A percentile compares a stretch with the other conserved stretches of the same genome.
Evolutionary conservation across 345 rosid genomes (phyloP).

Genomic region (Populus simonii): DNA sequence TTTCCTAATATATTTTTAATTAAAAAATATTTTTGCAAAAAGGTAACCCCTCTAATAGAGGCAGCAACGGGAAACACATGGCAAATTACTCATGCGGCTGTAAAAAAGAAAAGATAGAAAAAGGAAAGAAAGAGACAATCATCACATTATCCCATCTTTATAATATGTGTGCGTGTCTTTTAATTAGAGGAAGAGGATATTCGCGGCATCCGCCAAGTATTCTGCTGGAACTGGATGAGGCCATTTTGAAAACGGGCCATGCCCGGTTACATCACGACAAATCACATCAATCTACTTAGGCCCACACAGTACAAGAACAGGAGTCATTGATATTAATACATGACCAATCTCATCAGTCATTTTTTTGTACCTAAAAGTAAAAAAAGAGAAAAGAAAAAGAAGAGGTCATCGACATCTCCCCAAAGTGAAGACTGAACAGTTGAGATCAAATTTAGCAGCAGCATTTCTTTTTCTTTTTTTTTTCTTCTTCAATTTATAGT

Average conservation of each 20-base stretch:
- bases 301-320: background rate
- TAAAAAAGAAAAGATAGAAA: no score
- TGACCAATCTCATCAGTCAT: no score
- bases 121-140: background rate
- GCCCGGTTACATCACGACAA: background rate
- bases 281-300: background rate
- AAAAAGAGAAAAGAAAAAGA: no score
- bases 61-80: background rate
- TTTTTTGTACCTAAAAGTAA: background rate
- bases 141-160: no score
- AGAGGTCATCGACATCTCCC: background rate
- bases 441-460: background rate
- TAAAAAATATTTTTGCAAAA: no score
- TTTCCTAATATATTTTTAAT: no score
- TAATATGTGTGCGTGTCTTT: no score
- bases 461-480: background rate
- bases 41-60: no score
- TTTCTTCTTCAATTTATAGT: no score
- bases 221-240: background rate
- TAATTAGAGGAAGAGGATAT: background rate
- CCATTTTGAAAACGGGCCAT: background rate
- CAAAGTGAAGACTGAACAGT: background rate
- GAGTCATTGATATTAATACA: no score
- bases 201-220: background rate
- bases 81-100: background rate